Base-by-base conservation (phyloP, 2,329 filamentous ascomycete genomes). In the Ophiobolus disseminans region DNA sequence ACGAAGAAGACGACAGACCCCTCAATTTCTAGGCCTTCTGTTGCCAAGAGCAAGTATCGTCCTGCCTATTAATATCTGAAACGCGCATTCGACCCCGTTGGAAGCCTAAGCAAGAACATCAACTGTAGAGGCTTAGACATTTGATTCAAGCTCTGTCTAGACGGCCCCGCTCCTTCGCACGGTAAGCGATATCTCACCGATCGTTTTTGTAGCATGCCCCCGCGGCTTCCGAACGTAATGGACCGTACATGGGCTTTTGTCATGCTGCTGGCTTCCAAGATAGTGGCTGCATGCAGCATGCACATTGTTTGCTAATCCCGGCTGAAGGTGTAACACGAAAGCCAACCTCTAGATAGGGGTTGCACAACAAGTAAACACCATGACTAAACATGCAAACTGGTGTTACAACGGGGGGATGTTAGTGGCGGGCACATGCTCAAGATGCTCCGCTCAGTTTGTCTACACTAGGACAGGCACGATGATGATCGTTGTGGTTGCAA, bases 401-500 rank as follows among this genome's bases (percentile, higher is more conserved):
- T n/a, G 17, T 44, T 41, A 43, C n/a, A 30, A 43, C 28, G 48
- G 47, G 41, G 45, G 45, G 39, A 46, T 45, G 14, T 22, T 22
- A 48, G 46, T 49, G 55, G 48, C 50, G 53, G 42, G 30, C 52
- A 47, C 50, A 46, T 44, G 50, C 41, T 46, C 41, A 48, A 50
- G 60, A 36, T 44, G 49, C 48, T 53, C 48, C 46, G 48, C 37
- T 41, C 48, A 49, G 54, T 50, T 62, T 58, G 57, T 48, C 52
- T 47, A 44, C 46, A 46, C 46, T 44, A 48, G 54, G 57, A 51
- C 26, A 45, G 34, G 47, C 48, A 40, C 42, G 31, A 54, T 37
- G 54, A 46, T 56, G 61, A 62, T 61, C 48, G 48, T 50, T 48
- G 52, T 59, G 55, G 56, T 31, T 55, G 50, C 56, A 51, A 48